These are phyloP conservation scores for Alloascoidea africana DNA, from an alignment of 805 yeast genomes.

Conservation along the genomic window DNA sequence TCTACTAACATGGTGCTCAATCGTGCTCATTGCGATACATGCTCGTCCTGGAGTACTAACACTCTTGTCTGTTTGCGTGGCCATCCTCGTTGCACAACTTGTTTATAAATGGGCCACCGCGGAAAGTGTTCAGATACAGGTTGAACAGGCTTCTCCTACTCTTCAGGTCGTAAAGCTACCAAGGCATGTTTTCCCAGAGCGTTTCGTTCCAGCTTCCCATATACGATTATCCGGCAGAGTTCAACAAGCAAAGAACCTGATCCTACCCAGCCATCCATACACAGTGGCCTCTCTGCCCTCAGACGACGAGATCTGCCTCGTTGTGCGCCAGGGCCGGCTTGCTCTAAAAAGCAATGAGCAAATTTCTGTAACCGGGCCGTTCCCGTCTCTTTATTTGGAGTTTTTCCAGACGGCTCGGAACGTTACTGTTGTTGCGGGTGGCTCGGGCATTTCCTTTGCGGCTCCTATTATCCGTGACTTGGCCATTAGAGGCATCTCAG, in stretches of 20 bases:
- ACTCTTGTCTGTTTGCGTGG: conserved; percentile 37
- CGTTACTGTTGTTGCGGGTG: conserved; percentile 39
- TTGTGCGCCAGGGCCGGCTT: conserved; percentile 23
- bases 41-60: conserved; percentile 59
- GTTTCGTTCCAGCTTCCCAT: conserved; percentile 37
- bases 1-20: conserved; percentile 59
- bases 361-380: conserved; percentile 26
- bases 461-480: conserved; percentile 65
- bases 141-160: conserved; percentile 31
- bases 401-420: conserved; percentile 8
- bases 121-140: conserved; percentile 12
- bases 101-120: conserved; percentile 27
- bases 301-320: conserved; percentile 21
- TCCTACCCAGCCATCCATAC: conserved; percentile 19
- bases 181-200: conserved; percentile 21
- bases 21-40: conserved; percentile 54
- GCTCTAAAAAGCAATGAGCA: conserved; percentile 16
- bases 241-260: conserved; percentile 11
- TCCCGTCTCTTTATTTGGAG: conserved; percentile 16
- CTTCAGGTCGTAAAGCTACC: conserved; percentile 35
- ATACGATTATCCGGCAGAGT: conserved; percentile 17
- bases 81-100: conserved; percentile 43
- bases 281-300: conserved; percentile 37
- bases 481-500: conserved; percentile 62
- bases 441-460: conserved; percentile 71